phyloP scores from a whole-genome alignment of 345 rosid species.

The Melaleuca quinquenervia region DNA sequence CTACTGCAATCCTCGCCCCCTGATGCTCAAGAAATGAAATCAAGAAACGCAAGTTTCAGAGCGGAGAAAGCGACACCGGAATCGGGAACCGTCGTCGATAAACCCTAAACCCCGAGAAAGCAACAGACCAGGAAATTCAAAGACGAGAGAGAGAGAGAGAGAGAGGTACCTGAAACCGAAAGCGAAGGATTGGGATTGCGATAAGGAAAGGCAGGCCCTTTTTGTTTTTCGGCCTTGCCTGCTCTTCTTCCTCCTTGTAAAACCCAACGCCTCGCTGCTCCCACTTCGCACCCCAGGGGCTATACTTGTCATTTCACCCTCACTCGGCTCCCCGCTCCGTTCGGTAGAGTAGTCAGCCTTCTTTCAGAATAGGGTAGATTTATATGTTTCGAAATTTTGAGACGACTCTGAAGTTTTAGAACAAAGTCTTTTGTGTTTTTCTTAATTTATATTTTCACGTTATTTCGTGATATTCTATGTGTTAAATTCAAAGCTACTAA shows the following conservation, averaged over 20 bases:
- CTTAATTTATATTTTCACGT: too few relatives aligned
- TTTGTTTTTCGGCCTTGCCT: not conserved
- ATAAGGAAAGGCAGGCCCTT: not conserved
- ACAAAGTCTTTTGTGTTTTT: too few relatives aligned
- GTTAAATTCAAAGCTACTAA: too few relatives aligned
- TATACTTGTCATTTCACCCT: not conserved
- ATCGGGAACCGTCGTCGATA: not conserved
- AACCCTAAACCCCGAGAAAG: not conserved
- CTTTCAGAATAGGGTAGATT: too few relatives aligned
- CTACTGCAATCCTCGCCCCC: not conserved
- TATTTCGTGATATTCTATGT: too few relatives aligned
- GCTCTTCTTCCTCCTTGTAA: not conserved
- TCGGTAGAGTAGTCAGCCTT: not conserved
- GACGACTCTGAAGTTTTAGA: too few relatives aligned
- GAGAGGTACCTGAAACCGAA: not conserved
- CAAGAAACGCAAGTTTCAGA: not conserved
- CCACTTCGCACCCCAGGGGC: not conserved
- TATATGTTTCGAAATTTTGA: too few relatives aligned
- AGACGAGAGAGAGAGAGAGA: not conserved
- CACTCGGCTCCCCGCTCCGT: not conserved
- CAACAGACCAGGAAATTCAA: not conserved
- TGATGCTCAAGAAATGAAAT: not conserved
- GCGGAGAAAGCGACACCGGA: not conserved
- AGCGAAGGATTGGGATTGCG: not conserved
- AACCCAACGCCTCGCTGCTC: not conserved